These are phyloP conservation scores for Teunomyces pallodes DNA, from an alignment of 805 yeast species.

Conservation along the genomic window DNA sequence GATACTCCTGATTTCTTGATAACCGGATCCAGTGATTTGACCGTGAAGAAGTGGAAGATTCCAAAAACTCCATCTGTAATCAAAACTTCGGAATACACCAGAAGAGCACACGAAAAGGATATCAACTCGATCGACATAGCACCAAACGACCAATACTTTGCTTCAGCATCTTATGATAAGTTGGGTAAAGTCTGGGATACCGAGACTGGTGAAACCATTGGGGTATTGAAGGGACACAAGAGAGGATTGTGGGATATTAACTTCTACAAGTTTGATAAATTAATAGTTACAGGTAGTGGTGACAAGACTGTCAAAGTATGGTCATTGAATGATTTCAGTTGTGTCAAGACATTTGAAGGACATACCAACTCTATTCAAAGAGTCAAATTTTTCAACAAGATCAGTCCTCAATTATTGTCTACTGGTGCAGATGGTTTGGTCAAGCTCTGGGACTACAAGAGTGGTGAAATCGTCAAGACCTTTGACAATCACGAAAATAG, in stretches of 20 bases:
- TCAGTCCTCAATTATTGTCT: slow-evolving; percentile 62
- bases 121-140: slow-evolving; percentile 86
- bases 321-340: slow-evolving; percentile 76
- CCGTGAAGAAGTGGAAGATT: slow-evolving; percentile 81
- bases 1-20: slow-evolving; percentile 62
- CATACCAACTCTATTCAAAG: slow-evolving; percentile 91
- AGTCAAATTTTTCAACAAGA: slow-evolving; percentile 62
- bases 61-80: slow-evolving; percentile 45
- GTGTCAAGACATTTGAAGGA: slow-evolving; percentile 85
- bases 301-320: slow-evolving; percentile 89
- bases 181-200: slow-evolving; percentile 87
- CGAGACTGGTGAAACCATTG: slow-evolving; percentile 82
- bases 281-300: slow-evolving; percentile 82
- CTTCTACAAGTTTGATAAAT: slow-evolving; percentile 77
- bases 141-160: slow-evolving; percentile 86
- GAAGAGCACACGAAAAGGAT: slow-evolving; percentile 96
- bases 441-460: slow-evolving; percentile 79
- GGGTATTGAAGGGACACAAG: slow-evolving; percentile 83
- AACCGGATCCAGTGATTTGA: slow-evolving; percentile 83
- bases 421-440: slow-evolving; percentile 95
- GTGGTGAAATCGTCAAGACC: slow-evolving; percentile 77
- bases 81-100: slow-evolving; percentile 75
- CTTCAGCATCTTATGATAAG: slow-evolving; percentile 93
- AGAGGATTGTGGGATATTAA: slow-evolving; percentile 92
- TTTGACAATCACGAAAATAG: slow-evolving; percentile 89